These are phyloP conservation scores for Periconia sp. DNA, from an alignment of 2,329 filamentous ascomycete genomes.

Conservation along the genomic window DNA sequence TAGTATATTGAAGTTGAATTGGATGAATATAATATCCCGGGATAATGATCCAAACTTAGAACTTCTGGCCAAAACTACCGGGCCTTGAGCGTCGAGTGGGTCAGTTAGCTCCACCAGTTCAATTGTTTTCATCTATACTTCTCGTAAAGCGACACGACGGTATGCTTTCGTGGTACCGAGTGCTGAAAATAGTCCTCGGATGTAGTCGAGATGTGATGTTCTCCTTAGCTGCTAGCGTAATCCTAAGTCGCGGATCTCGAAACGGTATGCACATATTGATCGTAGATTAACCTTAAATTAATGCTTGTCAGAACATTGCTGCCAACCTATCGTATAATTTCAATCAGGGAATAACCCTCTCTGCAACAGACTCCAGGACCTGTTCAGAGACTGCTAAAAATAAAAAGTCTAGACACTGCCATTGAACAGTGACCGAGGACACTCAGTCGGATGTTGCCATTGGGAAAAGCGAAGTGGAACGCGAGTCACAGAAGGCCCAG, in stretches of 20 bases:
- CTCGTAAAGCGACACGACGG: conserved; percentile 23
- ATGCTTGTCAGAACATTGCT: conserved; percentile 38
- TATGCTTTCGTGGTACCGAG: conserved; percentile 28
- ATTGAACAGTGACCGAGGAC: neutral
- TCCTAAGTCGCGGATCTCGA: conserved; percentile 38
- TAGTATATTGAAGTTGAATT: conserved; percentile 33
- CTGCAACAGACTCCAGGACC: conserved; percentile 32
- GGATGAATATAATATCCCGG: conserved; percentile 30
- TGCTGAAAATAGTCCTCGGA: conserved; percentile 28
- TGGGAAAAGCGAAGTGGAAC: conserved; percentile 5
- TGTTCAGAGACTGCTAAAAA: conserved; percentile 30
- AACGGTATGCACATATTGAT: conserved; percentile 37
- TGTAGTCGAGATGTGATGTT: conserved; percentile 16
- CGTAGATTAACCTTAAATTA: conserved; percentile 45
- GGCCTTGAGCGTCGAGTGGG: conserved; percentile 12
- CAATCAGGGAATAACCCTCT: conserved; percentile 26
- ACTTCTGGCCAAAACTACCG: conserved; percentile 20
- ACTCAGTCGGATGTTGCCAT: conserved; percentile 9
- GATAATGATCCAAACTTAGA: conserved; percentile 35
- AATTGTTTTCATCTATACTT: conserved; percentile 26
- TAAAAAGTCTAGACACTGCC: conserved; percentile 11
- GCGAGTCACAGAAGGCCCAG: conserved; percentile 25
- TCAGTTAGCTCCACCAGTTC: conserved; percentile 16
- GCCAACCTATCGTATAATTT: conserved; percentile 25
- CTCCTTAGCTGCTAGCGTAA: conserved; percentile 18